Evolutionary conservation across 768 basidiomycete species (phyloP), one percentile per base, ranked within the genome.

Genomic region (Macrolepiota fuliginosa): DNA sequence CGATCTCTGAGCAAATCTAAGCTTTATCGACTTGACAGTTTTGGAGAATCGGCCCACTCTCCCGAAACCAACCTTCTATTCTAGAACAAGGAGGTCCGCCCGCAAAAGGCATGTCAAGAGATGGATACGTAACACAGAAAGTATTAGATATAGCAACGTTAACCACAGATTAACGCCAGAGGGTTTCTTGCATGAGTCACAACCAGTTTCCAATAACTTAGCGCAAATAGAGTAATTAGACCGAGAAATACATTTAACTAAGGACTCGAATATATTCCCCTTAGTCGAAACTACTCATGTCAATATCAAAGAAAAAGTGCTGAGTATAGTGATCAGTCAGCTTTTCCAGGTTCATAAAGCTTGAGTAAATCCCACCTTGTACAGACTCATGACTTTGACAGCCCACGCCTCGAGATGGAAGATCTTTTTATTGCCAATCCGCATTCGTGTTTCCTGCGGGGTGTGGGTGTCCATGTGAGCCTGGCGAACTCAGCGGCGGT

Each of bases 371-470:
- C 73, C 37, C 58, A 91, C 92, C 80, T 95, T 95, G 67, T 92
- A 90, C 61, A 94, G 64, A 68, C 85, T 91, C 96, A 98, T 98
- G 45, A 95, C 85, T 71, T 98, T 97, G 35, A 97, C 91, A 2
- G 96, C 92, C 90, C 94, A 98, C 17, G 96, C 96, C 69, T 99
- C 96, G 46, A 99, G 83, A 70, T 99, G 96, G 74, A 90, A 98
- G 55, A 99, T 98, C 75, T 98, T 85, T 85, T 81, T 81, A 62
- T 71, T 83, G 4, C 96, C 96, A 58, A 88, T 79, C n/a, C 94
- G 86, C 92, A 98, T 92, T n/a, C 97, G 89, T 39, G 91, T 83
- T 77, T 99, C 96, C 94, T 97, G 66, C 27, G 63, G 36, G 29
- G 29, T 32, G 66, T 32, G 64, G 17, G 60, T 9, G 22, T n/a